These are phyloP conservation scores for Diaporthe aspalathi DNA, from an alignment of 2,329 filamentous ascomycete genomes.

Conservation along the genomic window DNA sequence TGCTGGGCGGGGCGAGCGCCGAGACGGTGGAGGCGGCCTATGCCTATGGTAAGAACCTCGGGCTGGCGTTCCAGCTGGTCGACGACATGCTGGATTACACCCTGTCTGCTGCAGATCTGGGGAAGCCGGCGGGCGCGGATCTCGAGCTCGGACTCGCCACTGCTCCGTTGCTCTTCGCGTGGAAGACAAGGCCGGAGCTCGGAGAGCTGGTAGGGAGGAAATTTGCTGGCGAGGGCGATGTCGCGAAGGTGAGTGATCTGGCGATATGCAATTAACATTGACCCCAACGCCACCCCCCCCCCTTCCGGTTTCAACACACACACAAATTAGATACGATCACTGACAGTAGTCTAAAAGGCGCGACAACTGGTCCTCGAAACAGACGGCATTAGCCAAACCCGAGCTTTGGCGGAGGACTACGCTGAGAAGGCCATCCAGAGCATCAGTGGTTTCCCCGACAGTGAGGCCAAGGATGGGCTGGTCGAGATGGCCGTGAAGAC, in stretches of 20 bases:
- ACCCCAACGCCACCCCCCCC: too few relatives aligned
- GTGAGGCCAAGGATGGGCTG: constrained; percentile 91
- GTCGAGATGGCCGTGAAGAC: constrained; percentile 96
- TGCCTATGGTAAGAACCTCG: constrained; percentile 90
- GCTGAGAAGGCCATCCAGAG: constrained; percentile 87
- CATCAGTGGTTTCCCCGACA: constrained; percentile 88
- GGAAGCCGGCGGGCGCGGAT: constrained; percentile 95
- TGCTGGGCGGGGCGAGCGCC: constrained; percentile 80
- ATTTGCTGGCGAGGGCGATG: constrained; percentile 86
- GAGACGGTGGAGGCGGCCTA: constrained; percentile 93
- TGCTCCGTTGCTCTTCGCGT: constrained; percentile 93
- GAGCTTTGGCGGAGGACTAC: constrained; percentile 90
- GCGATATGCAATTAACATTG: too few relatives aligned
- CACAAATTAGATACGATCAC: too few relatives aligned
- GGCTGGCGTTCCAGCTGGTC: constrained; percentile 95
- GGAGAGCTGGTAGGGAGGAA: constrained; percentile 92
- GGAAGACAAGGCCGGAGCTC: constrained; percentile 87
- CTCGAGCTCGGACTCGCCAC: constrained; percentile 93
- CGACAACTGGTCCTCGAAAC: constrained; percentile 85
- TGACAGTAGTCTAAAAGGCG: constrained; percentile 67
- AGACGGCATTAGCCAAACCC: constrained; percentile 91
- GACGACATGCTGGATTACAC: constrained; percentile 99
- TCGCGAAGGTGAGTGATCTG: constrained; percentile 74
- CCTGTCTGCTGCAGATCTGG: constrained; percentile 82
- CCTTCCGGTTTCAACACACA: too few relatives aligned